Percentiles rank a stretch among this genome's conserved stretches.
Evolutionary conservation across 352 stramenopile species (phyloP).

Genomic region (Aphanomyces euteiches): DNA sequence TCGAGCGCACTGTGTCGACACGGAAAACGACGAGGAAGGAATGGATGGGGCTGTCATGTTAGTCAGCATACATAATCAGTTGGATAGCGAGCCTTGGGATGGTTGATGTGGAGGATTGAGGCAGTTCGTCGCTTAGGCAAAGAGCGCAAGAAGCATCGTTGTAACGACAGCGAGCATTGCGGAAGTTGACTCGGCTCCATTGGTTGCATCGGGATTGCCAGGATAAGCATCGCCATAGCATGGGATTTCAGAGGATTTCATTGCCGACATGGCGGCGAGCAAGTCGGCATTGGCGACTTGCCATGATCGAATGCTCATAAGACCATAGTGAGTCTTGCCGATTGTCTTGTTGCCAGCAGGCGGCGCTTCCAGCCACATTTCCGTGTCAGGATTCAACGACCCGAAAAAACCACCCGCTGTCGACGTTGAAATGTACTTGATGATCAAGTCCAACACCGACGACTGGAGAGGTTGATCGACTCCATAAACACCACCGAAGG

Average conservation of each 20-base stretch:
- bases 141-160: too few species aligned
- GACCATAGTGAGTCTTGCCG: conserved; percentile 50
- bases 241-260: conserved; percentile 46
- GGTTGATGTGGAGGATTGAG: too few species aligned
- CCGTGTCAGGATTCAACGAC: conserved; percentile 20
- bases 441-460: conserved; percentile 9
- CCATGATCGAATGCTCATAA: conserved; percentile 56
- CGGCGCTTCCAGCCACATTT: conserved; percentile 28
- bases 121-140: too few species aligned
- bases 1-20: too few species aligned
- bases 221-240: conserved; percentile 47
- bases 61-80: too few species aligned
- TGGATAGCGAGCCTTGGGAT: too few species aligned
- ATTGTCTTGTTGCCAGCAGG: conserved; percentile 31
- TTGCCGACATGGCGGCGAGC: conserved; percentile 42
- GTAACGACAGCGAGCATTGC: too few species aligned
- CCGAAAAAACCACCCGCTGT: conserved; percentile 24
- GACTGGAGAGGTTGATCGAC: conserved; percentile 21
- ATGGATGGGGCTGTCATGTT: too few species aligned
- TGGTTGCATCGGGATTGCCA: background rate
- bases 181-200: background rate
- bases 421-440: conserved; percentile 16
- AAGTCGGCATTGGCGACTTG: conserved; percentile 51
- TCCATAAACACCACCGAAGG: conserved; percentile 15
- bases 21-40: too few species aligned